Conservation (phyloP, 2,329 filamentous ascomycete species). For the Talaromyces atroroseus region DNA sequence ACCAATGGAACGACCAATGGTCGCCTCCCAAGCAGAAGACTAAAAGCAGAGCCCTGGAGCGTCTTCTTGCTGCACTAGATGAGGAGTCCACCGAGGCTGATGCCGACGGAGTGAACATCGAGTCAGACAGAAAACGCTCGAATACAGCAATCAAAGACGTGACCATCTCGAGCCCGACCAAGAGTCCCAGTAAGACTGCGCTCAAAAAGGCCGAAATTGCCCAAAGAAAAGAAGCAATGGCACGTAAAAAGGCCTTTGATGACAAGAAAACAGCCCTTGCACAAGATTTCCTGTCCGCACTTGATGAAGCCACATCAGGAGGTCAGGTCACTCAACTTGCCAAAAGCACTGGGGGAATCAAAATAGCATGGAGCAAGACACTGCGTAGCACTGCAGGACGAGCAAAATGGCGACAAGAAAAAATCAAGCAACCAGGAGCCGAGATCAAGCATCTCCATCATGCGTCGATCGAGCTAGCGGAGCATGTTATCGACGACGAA, state of each 20-base stretch:
- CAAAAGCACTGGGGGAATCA: slow-evolving; percentile 51
- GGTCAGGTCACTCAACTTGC: slow-evolving; percentile 47
- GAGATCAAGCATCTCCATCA: slow-evolving; percentile 43
- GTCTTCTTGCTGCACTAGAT: slow-evolving; percentile 29
- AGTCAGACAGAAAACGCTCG: neutral
- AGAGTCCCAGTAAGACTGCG: slow-evolving; percentile 33
- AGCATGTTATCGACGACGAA: slow-evolving; percentile 77
- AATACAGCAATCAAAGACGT: neutral
- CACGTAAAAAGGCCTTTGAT: slow-evolving; percentile 49
- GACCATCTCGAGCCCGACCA: neutral
- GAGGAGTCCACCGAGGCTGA: slow-evolving; percentile 34
- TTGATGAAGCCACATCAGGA: slow-evolving; percentile 49
- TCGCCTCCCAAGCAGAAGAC: slow-evolving; percentile 44
- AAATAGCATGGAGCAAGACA: slow-evolving; percentile 57
- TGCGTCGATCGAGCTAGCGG: slow-evolving; percentile 79
- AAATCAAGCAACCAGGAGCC: slow-evolving; percentile 29
- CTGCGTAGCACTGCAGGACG: slow-evolving; percentile 59
- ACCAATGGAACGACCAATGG: slow-evolving; percentile 51
- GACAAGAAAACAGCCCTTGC: slow-evolving; percentile 49
- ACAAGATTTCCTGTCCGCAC: slow-evolving; percentile 48
- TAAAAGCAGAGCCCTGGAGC: slow-evolving; percentile 16
- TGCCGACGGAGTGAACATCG: slow-evolving; percentile 19
- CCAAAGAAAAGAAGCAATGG: slow-evolving; percentile 30
- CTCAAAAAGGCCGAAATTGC: slow-evolving; percentile 35
- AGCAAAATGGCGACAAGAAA: slow-evolving; percentile 65